Evolutionary conservation across 176 grass and related monocot species (phyloP), one percentile per base, ranked within the genome.

Genomic region (Alopecurus myosuroides): DNA sequence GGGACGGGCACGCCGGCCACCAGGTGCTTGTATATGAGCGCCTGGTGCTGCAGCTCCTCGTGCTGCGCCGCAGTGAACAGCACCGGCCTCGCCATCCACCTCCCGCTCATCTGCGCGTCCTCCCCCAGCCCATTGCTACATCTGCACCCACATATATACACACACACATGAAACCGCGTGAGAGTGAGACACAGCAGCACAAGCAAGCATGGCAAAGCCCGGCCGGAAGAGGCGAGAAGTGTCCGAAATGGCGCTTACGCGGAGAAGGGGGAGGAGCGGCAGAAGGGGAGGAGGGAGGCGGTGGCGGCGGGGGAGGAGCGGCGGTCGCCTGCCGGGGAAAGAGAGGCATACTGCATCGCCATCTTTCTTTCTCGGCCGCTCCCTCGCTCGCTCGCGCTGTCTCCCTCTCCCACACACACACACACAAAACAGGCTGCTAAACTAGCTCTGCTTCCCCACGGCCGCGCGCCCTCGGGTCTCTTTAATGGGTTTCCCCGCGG

Each of bases 21-120:
- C 45, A 97, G 83, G 85, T 97, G 86, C 95, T 97, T 94, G 86
- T 91, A 94, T 31, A 97, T 92, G 31, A 91, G 90, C 39, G 86
- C 92, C 85, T 97, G 95, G 55, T 91, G 88, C 88, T 92, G 88
- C 67, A 97, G 90, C 86, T 97, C 95, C 83, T 89, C 68, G 88
- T 83, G 91, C 87, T 97, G 95, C 75, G 90, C 87, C 82, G 81
- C 50, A 40, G 95, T 94, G 95, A 97, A 97, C 42, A 73, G 74
- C 66, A 78, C 52, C 86, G 86, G 55, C 72, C 65, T 77, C 45
- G 69, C 44, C 29, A 55, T 25, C 86, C 85, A 86, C 77, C 83
- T 44, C 51, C 49, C 82, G 70, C 4, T 44, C 85, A 69, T 28
- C 78, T 3, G 57, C 23, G 56, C 77, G 5, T 77, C 78, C 5